A percentile compares a stretch with the other conserved stretches of the same genome.
Conservation (phyloP, 306 rosid genomes). For the Medicago arabica region DNA sequence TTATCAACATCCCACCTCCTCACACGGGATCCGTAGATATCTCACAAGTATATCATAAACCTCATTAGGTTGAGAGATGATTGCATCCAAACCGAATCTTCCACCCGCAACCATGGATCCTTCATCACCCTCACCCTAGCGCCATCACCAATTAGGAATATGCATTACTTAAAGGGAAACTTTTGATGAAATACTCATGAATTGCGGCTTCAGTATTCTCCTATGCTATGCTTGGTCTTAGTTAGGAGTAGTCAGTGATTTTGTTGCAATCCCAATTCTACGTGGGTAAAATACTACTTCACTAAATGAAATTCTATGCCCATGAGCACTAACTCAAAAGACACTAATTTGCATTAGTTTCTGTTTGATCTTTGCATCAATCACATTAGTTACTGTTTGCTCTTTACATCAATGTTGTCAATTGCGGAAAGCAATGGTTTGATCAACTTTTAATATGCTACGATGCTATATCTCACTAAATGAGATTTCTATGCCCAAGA, state of each 20-base stretch:
- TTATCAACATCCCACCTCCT: too few species aligned
- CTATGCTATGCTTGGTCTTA: not conserved
- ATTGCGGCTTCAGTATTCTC: not conserved
- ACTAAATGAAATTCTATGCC: not conserved
- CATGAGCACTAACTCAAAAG: not conserved
- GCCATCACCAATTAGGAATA: not conserved
- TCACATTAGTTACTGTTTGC: not conserved
- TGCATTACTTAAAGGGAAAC: conserved; percentile 3
- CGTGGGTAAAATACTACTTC: not conserved
- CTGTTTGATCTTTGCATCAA: not conserved
- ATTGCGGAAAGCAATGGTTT: too few species aligned
- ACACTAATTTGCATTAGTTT: not conserved
- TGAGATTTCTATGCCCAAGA: not conserved
- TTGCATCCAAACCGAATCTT: too few species aligned
- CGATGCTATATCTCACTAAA: too few species aligned
- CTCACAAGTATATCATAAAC: too few species aligned
- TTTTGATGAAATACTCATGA: conserved; percentile 17
- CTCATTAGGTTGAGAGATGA: too few species aligned
- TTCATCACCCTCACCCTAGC: too few species aligned
- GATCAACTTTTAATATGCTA: too few species aligned
- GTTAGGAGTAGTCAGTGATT: not conserved
- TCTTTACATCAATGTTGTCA: not conserved
- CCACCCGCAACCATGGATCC: too few species aligned
- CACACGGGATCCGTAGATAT: too few species aligned
- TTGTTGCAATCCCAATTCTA: not conserved